Evolutionary conservation across 163 green algal species (phyloP).

Genomic region (Smithsoniella earleae): DNA sequence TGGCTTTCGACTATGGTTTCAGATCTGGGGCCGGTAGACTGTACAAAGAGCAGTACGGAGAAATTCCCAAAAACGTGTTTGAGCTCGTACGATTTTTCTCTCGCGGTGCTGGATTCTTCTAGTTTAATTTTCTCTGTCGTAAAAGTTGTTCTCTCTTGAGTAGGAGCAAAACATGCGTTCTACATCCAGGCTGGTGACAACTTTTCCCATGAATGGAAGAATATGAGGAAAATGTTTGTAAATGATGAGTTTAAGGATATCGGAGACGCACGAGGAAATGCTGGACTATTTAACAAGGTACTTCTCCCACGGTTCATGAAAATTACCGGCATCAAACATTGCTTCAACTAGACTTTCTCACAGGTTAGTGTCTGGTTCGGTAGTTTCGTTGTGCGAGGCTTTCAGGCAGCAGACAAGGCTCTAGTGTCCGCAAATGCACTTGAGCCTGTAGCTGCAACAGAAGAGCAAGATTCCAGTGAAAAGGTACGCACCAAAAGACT

Average conservation of each 20-base stretch:
- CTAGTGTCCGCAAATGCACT: not conserved
- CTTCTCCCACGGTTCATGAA: not conserved
- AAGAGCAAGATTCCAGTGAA: not conserved
- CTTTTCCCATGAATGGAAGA: constrained; percentile 1
- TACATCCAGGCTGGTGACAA: constrained; percentile 7
- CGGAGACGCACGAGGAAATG: not conserved
- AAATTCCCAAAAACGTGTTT: constrained; percentile 57
- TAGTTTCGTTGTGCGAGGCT: not conserved
- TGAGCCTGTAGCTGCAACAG: not conserved
- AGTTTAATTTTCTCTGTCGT: not conserved
- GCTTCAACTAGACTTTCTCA: not conserved
- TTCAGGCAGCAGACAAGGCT: constrained; percentile 4
- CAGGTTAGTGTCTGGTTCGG: not conserved
- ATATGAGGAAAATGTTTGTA: constrained; percentile 25
- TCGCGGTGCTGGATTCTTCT: not conserved
- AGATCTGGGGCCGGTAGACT: constrained; percentile 59
- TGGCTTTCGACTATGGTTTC: constrained; percentile 82
- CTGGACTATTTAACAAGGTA: not conserved
- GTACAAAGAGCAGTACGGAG: constrained; percentile 64
- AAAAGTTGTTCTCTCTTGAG: too few species aligned
- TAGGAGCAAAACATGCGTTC: too few species aligned
- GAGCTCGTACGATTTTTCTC: constrained; percentile 47
- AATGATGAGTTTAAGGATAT: constrained; percentile 27
- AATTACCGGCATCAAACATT: not conserved
- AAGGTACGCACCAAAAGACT: not conserved